Conservation (phyloP, 73 alveolate genomes). For the Paramecium tetraurelia region DNA sequence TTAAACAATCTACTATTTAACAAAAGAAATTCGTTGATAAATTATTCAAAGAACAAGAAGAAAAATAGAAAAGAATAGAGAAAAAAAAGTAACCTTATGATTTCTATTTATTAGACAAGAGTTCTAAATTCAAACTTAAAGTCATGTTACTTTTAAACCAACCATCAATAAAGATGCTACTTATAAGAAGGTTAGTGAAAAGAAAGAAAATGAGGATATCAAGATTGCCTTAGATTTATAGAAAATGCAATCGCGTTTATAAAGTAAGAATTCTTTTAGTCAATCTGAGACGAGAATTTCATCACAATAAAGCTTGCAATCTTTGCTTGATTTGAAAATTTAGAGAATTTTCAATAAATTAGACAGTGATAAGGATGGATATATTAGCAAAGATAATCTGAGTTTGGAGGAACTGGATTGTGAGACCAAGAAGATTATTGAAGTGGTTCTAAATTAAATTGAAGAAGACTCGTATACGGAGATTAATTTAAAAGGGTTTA, state of each 20-base stretch:
- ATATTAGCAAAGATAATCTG: neutral
- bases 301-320: neutral
- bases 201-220: neutral
- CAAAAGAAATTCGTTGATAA: neutral
- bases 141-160: neutral
- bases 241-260: neutral
- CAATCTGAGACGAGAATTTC: neutral
- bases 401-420: neutral
- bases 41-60: neutral
- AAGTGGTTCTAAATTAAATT: neutral
- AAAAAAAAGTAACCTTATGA: neutral
- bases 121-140: neutral
- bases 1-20: no score
- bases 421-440: neutral
- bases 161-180: neutral
- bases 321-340: neutral
- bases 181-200: neutral
- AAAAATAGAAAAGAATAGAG: neutral
- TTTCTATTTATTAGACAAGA: neutral
- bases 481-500: neutral
- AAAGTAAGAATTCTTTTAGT: neutral
- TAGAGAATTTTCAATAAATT: neutral
- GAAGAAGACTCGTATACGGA: neutral
- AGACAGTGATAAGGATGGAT: constrained; percentile 12
- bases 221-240: neutral